A percentile compares a stretch with the other conserved stretches of the same genome.
Conservation (phyloP, 257 asterid species). For the Avicennia marina region DNA sequence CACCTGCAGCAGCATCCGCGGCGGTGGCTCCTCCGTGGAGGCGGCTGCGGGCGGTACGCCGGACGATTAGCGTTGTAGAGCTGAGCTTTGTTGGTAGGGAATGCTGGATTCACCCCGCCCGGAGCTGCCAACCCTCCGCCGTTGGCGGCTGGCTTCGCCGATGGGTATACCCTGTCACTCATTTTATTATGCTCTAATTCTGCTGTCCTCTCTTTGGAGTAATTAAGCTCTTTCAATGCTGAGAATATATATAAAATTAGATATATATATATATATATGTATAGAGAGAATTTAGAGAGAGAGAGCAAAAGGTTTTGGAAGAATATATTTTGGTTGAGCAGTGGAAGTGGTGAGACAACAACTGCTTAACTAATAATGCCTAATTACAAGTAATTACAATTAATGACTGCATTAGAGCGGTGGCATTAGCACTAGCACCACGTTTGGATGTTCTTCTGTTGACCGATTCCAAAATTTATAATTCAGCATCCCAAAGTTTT, state of each 20-base stretch:
- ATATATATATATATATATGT: constrained; percentile 6
- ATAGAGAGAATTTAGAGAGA: constrained; percentile 26
- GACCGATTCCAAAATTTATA: too few relatives aligned
- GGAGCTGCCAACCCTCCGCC: constrained; percentile 27
- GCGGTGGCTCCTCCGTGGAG: constrained; percentile 48
- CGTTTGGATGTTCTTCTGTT: constrained; percentile 5
- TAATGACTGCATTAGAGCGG: constrained; percentile 2
- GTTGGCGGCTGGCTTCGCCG: constrained; percentile 52
- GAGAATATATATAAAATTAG: not conserved
- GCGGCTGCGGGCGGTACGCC: constrained; percentile 79
- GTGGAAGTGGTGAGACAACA: constrained; percentile 13
- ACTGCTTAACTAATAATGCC: constrained; percentile 29
- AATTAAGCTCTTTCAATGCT: not conserved
- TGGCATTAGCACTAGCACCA: not conserved
- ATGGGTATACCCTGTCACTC: constrained; percentile 63
- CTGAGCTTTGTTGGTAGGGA: constrained; percentile 74
- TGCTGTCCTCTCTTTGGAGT: constrained; percentile 1
- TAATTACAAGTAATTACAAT: constrained; percentile 20
- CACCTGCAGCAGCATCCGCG: constrained; percentile 62
- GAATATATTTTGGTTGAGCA: constrained; percentile 17
- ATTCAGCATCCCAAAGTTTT: too few relatives aligned
- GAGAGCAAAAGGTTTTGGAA: constrained; percentile 13
- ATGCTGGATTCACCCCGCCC: constrained; percentile 31
- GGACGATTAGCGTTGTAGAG: constrained; percentile 60
- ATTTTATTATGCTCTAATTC: constrained; percentile 25